Conservation (phyloP, 164 flowering plant genomes). For the Magnolia changhungtana region DNA sequence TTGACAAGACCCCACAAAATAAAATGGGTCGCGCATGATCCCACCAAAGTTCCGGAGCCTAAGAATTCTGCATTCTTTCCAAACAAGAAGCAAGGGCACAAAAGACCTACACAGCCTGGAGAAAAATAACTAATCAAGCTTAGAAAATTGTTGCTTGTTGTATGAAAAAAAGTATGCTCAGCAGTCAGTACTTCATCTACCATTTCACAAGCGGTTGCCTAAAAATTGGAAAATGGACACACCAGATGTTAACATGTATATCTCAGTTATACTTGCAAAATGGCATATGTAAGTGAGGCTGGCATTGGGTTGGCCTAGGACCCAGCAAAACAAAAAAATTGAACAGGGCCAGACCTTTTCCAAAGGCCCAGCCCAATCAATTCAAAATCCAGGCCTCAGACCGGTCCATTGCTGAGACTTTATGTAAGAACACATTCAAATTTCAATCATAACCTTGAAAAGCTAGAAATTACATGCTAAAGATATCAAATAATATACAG, state of each 20-base stretch:
- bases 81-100: slow-evolving; percentile 74
- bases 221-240: not conserved
- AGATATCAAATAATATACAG: no score
- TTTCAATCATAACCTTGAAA: not conserved
- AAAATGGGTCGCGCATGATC: slow-evolving; percentile 73
- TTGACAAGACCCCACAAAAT: slow-evolving; percentile 63
- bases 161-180: not conserved
- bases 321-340: no score
- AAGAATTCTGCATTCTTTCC: slow-evolving; percentile 81
- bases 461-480: not conserved
- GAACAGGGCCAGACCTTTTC: no score
- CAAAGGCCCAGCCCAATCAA: no score
- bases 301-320: no score
- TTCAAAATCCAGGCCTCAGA: no score
- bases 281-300: no score
- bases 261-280: no score
- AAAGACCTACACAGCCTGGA: slow-evolving; percentile 67
- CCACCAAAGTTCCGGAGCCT: slow-evolving; percentile 73
- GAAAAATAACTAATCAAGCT: not conserved
- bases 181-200: not conserved
- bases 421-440: not conserved
- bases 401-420: not conserved
- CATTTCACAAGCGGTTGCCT: not conserved
- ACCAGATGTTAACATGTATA: not conserved
- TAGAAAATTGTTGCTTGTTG: not conserved